phyloP scores from a whole-genome alignment of 345 rosid genomes.

The Euclidium syriacum region DNA sequence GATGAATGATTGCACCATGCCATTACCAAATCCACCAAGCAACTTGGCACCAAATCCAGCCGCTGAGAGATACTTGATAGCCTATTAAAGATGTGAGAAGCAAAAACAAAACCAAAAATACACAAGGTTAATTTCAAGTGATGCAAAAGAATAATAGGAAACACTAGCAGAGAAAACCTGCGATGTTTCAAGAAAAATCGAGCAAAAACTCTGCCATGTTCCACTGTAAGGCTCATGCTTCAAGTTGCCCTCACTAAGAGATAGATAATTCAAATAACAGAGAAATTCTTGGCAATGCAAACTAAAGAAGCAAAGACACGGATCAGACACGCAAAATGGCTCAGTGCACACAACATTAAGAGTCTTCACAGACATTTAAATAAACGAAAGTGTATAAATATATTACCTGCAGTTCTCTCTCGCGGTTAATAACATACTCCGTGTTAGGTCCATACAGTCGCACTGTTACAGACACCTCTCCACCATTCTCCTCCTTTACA shows the following conservation, averaged over 20 bases:
- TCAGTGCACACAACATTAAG: background rate
- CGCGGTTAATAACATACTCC: constrained; percentile 75
- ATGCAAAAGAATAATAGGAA: constrained; percentile 7
- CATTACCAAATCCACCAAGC: constrained; percentile 86
- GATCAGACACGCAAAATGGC: background rate
- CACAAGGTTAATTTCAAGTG: background rate
- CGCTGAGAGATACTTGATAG: constrained; percentile 89
- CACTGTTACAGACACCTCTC: constrained; percentile 53
- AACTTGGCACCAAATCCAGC: constrained; percentile 98
- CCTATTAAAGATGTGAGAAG: constrained; percentile 40
- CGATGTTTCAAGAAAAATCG: constrained; percentile 3
- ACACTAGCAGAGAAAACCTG: constrained; percentile 20
- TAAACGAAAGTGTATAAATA: background rate
- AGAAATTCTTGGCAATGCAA: constrained; percentile 1
- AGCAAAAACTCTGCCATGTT: constrained; percentile 20
- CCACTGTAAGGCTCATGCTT: constrained; percentile 6
- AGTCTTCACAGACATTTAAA: background rate
- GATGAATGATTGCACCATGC: constrained; percentile 95
- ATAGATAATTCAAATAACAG: constrained; percentile 4
- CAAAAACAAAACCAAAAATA: constrained; percentile 23
- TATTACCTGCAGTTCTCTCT: constrained; percentile 66
- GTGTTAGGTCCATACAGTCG: constrained; percentile 95
- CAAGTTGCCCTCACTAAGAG: constrained; percentile 9
- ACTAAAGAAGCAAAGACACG: background rate
- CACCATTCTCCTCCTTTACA: constrained; percentile 57